phyloP scores from a whole-genome alignment of 768 basidiomycete species.

The Phaeolepiota aurea region DNA sequence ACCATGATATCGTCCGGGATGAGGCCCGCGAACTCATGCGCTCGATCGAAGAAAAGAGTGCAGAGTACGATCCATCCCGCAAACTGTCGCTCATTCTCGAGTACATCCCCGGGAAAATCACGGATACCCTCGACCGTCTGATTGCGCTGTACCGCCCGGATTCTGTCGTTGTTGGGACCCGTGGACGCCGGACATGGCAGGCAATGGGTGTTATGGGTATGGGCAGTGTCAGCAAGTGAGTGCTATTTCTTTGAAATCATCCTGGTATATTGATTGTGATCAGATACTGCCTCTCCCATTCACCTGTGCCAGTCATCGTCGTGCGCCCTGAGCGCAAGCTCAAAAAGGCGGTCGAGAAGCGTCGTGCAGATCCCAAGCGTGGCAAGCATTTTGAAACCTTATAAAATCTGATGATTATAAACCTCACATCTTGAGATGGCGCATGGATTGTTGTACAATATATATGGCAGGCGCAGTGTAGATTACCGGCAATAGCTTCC shows the following conservation, averaged over 20 bases:
- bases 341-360: conserved; percentile 76
- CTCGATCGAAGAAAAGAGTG: conserved; percentile 71
- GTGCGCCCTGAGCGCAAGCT: conserved; percentile 87
- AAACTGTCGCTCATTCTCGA: conserved; percentile 90
- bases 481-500: too few relatives aligned
- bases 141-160: conserved; percentile 90
- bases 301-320: conserved; percentile 94
- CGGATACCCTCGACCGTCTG: conserved; percentile 83
- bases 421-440: too few relatives aligned
- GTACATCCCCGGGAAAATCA: conserved; percentile 87
- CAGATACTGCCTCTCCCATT: conserved; percentile 82
- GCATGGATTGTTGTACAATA: too few relatives aligned
- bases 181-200: conserved; percentile 49
- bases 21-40: conserved; percentile 82
- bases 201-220: conserved; percentile 31
- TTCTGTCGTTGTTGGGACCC: conserved; percentile 87
- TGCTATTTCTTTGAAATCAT: background rate
- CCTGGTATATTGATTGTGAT: conserved; percentile 1
- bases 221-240: conserved; percentile 44
- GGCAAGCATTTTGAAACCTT: conserved; percentile 78
- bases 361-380: conserved; percentile 82
- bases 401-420: too few relatives aligned
- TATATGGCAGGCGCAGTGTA: too few relatives aligned
- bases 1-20: conserved; percentile 69
- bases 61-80: conserved; percentile 68